Percentiles rank a stretch among this genome's conserved stretches.
phyloP scores from a whole-genome alignment of 1,284 basidiomycete genomes.

The Anthracocystis setariae region DNA sequence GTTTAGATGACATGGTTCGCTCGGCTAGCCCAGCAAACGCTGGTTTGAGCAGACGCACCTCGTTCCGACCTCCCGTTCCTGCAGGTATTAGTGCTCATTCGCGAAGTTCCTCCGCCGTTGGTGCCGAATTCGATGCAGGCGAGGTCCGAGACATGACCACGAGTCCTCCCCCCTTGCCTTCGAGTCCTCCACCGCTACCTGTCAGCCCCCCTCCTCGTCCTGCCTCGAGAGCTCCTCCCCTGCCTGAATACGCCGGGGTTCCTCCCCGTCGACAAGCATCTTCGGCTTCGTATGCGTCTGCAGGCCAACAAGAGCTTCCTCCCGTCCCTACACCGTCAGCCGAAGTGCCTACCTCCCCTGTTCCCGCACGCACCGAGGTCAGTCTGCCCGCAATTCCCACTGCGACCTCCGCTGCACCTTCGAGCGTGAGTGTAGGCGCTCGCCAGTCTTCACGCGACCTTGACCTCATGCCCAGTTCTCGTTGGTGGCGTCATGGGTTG shows the following conservation, averaged over 20 bases:
- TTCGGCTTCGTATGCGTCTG: conserved; percentile 24
- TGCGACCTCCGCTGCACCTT: not conserved
- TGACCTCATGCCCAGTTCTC: conserved; percentile 54
- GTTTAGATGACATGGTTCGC: conserved; percentile 36
- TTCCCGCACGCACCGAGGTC: conserved; percentile 8
- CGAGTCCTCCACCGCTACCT: conserved; percentile 44
- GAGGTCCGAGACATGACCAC: conserved; percentile 68
- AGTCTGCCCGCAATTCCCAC: conserved; percentile 16
- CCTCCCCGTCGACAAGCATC: conserved; percentile 43
- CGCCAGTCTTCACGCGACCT: conserved; percentile 54
- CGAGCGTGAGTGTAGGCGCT: conserved; percentile 17
- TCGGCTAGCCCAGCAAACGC: conserved; percentile 33
- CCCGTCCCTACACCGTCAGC: conserved; percentile 23
- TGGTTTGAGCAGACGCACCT: conserved; percentile 27
- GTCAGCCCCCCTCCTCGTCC: conserved; percentile 72
- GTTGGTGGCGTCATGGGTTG: conserved; percentile 60
- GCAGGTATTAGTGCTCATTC: conserved; percentile 31
- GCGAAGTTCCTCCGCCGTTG: conserved; percentile 18
- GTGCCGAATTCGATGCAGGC: conserved; percentile 25
- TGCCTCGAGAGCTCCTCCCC: conserved; percentile 82
- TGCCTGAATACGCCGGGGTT: conserved; percentile 89
- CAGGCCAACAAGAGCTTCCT: conserved; percentile 26
- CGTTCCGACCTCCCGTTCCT: conserved; percentile 44
- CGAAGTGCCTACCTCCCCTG: conserved; percentile 11
- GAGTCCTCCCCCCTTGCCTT: conserved; percentile 64